Evolutionary conservation across 2,329 filamentous ascomycete genomes (phyloP).

Genomic region (Hymenoscyphus fraxineus): DNA sequence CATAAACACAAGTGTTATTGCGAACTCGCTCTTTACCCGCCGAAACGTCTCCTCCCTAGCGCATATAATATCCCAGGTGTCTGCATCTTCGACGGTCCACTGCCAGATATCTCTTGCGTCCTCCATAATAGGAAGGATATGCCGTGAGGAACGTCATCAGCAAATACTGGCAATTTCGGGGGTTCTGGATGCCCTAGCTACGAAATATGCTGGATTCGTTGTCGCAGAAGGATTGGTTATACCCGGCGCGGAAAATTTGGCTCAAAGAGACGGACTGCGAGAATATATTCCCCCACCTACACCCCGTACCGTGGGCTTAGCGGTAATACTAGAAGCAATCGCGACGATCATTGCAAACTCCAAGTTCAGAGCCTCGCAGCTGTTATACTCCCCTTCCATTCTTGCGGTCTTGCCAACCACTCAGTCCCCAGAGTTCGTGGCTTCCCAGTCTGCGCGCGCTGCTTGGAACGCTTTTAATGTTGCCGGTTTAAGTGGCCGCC

Average conservation of each 20-base stretch:
- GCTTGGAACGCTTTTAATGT: slow-evolving; percentile 53
- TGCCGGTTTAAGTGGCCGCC: slow-evolving; percentile 41
- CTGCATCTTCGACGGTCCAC: slow-evolving; percentile 49
- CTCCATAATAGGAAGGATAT: slow-evolving; percentile 54
- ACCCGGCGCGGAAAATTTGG: slow-evolving; percentile 55
- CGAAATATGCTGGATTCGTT: slow-evolving; percentile 67
- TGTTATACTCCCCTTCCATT: slow-evolving; percentile 65
- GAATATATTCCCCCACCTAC: slow-evolving; percentile 60
- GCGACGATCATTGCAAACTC: slow-evolving; percentile 75
- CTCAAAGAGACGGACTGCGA: slow-evolving; percentile 51
- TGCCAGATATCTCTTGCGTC: slow-evolving; percentile 60
- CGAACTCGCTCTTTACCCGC: slow-evolving; percentile 61
- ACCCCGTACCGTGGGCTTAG: slow-evolving; percentile 54
- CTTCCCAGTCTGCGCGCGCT: slow-evolving; percentile 45
- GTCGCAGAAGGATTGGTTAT: slow-evolving; percentile 66
- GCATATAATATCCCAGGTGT: slow-evolving; percentile 60
- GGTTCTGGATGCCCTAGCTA: slow-evolving; percentile 73
- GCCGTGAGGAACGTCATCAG: slow-evolving; percentile 66
- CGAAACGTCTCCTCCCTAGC: slow-evolving; percentile 60
- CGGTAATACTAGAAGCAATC: slow-evolving; percentile 72
- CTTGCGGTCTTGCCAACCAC: slow-evolving; percentile 62
- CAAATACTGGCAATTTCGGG: slow-evolving; percentile 67
- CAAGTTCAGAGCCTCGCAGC: slow-evolving; percentile 69
- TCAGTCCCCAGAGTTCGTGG: slow-evolving; percentile 46
- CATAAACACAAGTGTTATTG: slow-evolving; percentile 49